These are phyloP conservation scores for Salvia splendens DNA, from an alignment of 257 asterid species.

Conservation along the genomic window DNA sequence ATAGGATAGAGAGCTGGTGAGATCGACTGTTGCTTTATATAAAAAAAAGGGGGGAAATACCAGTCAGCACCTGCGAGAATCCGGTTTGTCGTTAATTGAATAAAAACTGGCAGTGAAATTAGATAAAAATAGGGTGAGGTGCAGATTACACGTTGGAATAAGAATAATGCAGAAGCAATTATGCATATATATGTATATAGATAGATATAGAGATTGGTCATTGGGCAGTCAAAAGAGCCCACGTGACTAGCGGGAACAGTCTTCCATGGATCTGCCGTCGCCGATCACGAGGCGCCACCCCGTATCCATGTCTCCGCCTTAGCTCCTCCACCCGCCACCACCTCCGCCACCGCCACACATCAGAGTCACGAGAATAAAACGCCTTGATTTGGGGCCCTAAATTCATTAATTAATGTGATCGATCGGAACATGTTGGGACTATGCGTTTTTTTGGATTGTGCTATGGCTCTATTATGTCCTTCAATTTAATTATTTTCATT, in stretches of 20 bases:
- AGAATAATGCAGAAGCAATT: constrained; percentile 17
- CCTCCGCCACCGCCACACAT: constrained; percentile 3
- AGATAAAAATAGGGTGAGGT: constrained; percentile 38
- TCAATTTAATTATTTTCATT: constrained; percentile 17
- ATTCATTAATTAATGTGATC: constrained; percentile 28
- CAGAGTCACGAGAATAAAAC: constrained; percentile 37
- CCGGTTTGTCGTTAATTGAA: constrained; percentile 50
- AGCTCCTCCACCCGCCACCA: constrained; percentile 16
- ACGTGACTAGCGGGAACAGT: constrained; percentile 93
- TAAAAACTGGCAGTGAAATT: constrained; percentile 36
- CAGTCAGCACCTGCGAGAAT: constrained; percentile 49
- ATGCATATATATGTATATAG: constrained; percentile 29
- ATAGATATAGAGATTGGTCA: constrained; percentile 32
- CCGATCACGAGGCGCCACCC: constrained; percentile 80
- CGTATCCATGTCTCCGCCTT: constrained; percentile 46
- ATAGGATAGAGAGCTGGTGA: constrained; percentile 42
- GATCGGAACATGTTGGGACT: constrained; percentile 43
- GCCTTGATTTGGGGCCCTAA: constrained; percentile 25
- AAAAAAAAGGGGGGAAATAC: constrained; percentile 50
- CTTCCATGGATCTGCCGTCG: constrained; percentile 95
- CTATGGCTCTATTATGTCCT: constrained; percentile 8
- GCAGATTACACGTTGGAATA: constrained; percentile 30
- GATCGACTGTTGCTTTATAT: constrained; percentile 32
- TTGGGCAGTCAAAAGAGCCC: constrained; percentile 86
- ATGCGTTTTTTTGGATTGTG: constrained; percentile 33